A percentile compares a stretch with the other conserved stretches of the same genome.
phyloP scores from a whole-genome alignment of 208 protist genomes.

The Acanthamoeba healyi region DNA sequence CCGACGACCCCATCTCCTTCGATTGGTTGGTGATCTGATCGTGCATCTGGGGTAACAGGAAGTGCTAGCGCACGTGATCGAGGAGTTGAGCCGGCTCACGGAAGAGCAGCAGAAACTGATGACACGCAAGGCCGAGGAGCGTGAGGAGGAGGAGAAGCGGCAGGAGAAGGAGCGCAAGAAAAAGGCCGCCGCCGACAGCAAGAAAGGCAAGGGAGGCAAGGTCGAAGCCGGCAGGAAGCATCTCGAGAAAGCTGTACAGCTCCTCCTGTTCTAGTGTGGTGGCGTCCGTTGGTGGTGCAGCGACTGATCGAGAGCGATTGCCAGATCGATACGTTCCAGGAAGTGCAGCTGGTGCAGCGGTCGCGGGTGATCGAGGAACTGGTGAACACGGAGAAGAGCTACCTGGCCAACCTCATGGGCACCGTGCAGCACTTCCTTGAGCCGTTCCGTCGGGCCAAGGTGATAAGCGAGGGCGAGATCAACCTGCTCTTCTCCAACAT shows the following conservation, averaged over 20 bases:
- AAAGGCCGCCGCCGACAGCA: background rate
- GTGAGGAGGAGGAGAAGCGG: slow-evolving; percentile 4
- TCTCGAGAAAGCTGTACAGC: slow-evolving; percentile 3
- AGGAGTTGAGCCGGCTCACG: background rate
- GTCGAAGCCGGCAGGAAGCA: background rate
- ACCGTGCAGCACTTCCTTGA: slow-evolving; percentile 59
- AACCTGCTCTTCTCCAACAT: slow-evolving; percentile 72
- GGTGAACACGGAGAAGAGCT: slow-evolving; percentile 60
- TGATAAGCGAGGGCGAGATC: slow-evolving; percentile 62
- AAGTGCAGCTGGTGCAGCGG: slow-evolving; percentile 49
- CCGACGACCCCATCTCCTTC: background rate
- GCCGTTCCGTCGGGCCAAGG: slow-evolving; percentile 37
- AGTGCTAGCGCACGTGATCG: background rate
- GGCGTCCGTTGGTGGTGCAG: no score
- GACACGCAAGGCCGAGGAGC: slow-evolving; percentile 1
- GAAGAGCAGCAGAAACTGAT: slow-evolving; percentile 12
- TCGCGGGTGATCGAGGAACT: slow-evolving; percentile 61
- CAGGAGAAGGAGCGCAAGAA: background rate
- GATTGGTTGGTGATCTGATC: no score
- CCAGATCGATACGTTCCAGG: slow-evolving; percentile 39
- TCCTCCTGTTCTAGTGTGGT: background rate
- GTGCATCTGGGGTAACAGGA: background rate
- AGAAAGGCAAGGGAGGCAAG: slow-evolving; percentile 34
- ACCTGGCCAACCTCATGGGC: slow-evolving; percentile 2
- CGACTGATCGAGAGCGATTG: background rate